Evolutionary conservation across 192 early-diverging fungal species (phyloP), one percentile per base, ranked within the genome.

Genomic region (Backusella circina): DNA sequence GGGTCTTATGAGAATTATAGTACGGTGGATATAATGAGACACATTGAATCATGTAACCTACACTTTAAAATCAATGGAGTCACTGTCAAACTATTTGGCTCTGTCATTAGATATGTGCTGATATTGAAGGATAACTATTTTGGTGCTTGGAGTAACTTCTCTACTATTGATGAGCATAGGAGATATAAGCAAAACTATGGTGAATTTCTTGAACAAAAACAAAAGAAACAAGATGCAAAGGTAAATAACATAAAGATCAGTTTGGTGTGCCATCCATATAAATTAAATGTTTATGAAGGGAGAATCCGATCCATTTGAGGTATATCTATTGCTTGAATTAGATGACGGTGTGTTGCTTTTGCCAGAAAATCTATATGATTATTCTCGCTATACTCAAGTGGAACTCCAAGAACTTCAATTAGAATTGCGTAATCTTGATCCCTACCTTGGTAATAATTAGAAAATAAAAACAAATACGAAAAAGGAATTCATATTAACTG

Each of bases 111-210:
- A 26, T 89, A 91, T 66, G 71, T 93, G 13, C 75, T 95, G 8
- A 89, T 89, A 28, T 71, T 95, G 10, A 88, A 87, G 57, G 88
- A 90, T 39, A 95, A 95, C 65, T 95, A 94, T 77, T 80, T 90
- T 37, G 93, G 92, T 23, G 78, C 83, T 8, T 86, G 82, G 69
- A 67, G 83, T 8, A 84, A 90, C 65, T 90, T 91, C 77, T 77
- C 86, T 8, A 90, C 86, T 0, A 75, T 90, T 65, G 90, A 92
- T 4, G 91, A 93, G 70, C 91, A 91, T 75, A 84, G 87, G 9
- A 54, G 69, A 7, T 79, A 81, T 28, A 57, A 79, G 5, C 65
- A 73, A 8, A 81, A 87, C 28, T 83, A 78, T 18, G 36, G 36
- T 13, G 69, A 79, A 36, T 75, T 74, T 33, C 70, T 65, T 5